Percentiles rank a stretch among this genome's conserved stretches.
phyloP scores from a whole-genome alignment of 257 asterid genomes.

The Gardenia jasminoides region DNA sequence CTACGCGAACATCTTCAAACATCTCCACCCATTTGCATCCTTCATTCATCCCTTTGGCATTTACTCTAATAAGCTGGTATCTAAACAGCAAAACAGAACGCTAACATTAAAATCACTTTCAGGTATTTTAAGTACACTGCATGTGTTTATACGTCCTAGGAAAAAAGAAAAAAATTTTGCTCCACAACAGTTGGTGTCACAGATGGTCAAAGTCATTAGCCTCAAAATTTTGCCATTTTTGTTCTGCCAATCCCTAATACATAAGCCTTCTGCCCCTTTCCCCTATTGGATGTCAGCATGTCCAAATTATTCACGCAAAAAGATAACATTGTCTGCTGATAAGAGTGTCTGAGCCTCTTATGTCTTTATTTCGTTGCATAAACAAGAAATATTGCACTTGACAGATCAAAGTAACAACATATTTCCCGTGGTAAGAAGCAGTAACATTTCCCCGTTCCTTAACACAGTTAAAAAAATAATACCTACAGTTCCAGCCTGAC shows the following conservation, averaged over 20 bases:
- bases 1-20: slow-evolving; percentile 90
- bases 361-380: background rate
- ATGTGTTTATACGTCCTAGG: background rate
- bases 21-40: slow-evolving; percentile 97
- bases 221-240: background rate
- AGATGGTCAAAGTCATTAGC: background rate
- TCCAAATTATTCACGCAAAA: background rate
- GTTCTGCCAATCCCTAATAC: background rate
- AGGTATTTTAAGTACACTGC: background rate
- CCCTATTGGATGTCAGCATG: background rate
- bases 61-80: slow-evolving; percentile 85
- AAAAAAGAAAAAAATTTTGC: background rate
- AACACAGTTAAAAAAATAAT: background rate
- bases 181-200: background rate
- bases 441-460: background rate
- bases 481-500: background rate
- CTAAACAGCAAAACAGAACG: slow-evolving; percentile 32
- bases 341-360: background rate
- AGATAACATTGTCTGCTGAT: too few species aligned
- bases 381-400: background rate
- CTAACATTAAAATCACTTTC: background rate
- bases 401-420: too few species aligned
- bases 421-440: background rate
- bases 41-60: slow-evolving; percentile 76
- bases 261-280: background rate